These are phyloP conservation scores for Parietaria judaica DNA, from an alignment of 306 rosid species.

Conservation along the genomic window DNA sequence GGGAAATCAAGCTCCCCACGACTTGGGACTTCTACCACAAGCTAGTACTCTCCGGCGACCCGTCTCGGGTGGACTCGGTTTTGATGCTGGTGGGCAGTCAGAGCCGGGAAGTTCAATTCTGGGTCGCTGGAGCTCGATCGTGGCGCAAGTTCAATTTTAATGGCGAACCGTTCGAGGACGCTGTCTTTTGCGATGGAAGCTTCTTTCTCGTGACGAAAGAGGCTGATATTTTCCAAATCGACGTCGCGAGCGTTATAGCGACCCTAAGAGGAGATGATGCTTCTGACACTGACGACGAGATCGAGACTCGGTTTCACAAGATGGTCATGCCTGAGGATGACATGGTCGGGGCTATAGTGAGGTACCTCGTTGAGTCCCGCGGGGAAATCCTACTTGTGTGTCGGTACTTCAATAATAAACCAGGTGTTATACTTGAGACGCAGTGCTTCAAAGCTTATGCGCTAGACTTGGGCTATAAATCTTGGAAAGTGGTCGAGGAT, in stretches of 20 bases:
- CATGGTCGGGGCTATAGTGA: slow-evolving; percentile 20
- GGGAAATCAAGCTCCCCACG: slow-evolving; percentile 34
- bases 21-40: slow-evolving; percentile 60
- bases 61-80: slow-evolving; percentile 26
- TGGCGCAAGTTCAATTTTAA: slow-evolving; percentile 35
- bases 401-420: slow-evolving; percentile 32
- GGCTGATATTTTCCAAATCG: slow-evolving; percentile 30
- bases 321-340: slow-evolving; percentile 25
- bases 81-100: slow-evolving; percentile 49
- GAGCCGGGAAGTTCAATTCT: slow-evolving; percentile 34
- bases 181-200: slow-evolving; percentile 44
- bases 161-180: slow-evolving; percentile 55
- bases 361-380: slow-evolving; percentile 45
- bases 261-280: slow-evolving; percentile 11
- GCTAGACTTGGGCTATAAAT: slow-evolving; percentile 25
- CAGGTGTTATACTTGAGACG: slow-evolving; percentile 31
- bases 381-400: slow-evolving; percentile 49
- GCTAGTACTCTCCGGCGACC: slow-evolving; percentile 43
- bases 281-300: slow-evolving; percentile 10
- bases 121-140: slow-evolving; percentile 30
- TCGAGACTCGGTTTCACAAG: slow-evolving; percentile 31
- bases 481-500: slow-evolving; percentile 40
- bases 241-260: slow-evolving; percentile 19
- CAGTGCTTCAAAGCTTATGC: slow-evolving; percentile 32
- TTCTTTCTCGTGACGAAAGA: slow-evolving; percentile 42